These are phyloP conservation scores for Globisporangium alternatum DNA, from an alignment of 352 stramenopile genomes.

Conservation along the genomic window DNA sequence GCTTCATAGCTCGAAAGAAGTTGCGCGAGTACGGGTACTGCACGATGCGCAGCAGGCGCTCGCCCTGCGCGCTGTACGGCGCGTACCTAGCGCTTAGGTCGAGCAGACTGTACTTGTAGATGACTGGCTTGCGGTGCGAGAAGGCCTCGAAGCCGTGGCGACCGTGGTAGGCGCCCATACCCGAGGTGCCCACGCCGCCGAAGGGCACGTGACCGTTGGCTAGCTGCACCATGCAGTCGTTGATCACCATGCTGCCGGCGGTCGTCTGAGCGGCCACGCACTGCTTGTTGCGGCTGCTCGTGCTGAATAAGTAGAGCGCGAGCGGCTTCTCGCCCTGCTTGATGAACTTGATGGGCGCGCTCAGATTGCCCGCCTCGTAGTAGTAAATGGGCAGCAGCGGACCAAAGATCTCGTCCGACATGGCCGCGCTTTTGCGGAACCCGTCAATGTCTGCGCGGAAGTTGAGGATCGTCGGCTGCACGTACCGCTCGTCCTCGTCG, in stretches of 20 bases:
- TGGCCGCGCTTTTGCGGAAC: slow-evolving; percentile 56
- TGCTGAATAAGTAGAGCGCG: slow-evolving; percentile 82
- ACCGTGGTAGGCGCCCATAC: slow-evolving; percentile 84
- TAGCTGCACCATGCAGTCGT: slow-evolving; percentile 83
- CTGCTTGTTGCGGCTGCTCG: slow-evolving; percentile 31
- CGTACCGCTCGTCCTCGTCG: slow-evolving; percentile 68
- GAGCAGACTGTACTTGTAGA: slow-evolving; percentile 62
- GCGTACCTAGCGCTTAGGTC: slow-evolving; percentile 57
- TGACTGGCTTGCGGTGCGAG: slow-evolving; percentile 62
- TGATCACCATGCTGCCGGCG: slow-evolving; percentile 62
- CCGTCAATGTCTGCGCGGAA: slow-evolving; percentile 60
- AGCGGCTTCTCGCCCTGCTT: slow-evolving; percentile 66
- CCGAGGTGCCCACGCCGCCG: slow-evolving; percentile 76
- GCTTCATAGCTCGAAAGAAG: slow-evolving; percentile 1
- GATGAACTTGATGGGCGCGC: slow-evolving; percentile 36
- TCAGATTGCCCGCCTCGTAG: slow-evolving; percentile 41
- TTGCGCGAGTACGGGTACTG: slow-evolving; percentile 43
- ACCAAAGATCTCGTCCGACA: slow-evolving; percentile 96
- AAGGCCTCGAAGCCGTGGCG: slow-evolving; percentile 78
- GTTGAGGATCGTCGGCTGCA: slow-evolving; percentile 89
- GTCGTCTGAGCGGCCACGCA: slow-evolving; percentile 50
- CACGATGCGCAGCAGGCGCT: slow-evolving; percentile 34
- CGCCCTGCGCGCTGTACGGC: slow-evolving; percentile 35
- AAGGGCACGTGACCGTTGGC: slow-evolving; percentile 69
- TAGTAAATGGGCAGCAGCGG: slow-evolving; percentile 92